These are phyloP conservation scores for Nannochloropsis gaditana DNA, from an alignment of 108 stramenopile genomes.

Conservation along the genomic window DNA sequence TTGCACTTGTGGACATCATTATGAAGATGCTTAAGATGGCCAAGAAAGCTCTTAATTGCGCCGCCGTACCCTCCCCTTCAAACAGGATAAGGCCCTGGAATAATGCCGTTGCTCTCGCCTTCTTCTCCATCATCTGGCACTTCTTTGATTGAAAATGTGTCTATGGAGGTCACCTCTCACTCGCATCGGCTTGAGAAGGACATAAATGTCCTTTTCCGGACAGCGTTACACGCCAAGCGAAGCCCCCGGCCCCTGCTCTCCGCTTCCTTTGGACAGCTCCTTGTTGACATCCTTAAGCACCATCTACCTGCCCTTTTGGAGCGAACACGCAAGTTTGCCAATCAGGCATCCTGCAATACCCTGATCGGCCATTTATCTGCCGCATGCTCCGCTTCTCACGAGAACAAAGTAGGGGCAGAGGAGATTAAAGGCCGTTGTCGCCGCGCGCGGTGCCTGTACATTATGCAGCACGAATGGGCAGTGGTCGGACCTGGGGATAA, in stretches of 20 bases:
- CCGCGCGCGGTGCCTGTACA: background rate
- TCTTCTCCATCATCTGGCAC: no score
- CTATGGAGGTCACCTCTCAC: no score
- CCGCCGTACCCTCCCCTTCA: no score
- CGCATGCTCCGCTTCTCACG: background rate
- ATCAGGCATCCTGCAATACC: background rate
- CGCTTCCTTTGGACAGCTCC: background rate
- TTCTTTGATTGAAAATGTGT: no score
- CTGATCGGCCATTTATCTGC: background rate
- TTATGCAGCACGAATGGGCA: conserved; percentile 2
- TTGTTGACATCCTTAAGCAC: background rate
- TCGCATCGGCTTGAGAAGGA: background rate
- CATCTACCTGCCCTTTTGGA: background rate
- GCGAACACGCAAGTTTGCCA: background rate
- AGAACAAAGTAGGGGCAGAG: background rate
- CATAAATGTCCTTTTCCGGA: background rate
- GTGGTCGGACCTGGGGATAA: background rate
- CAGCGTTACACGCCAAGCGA: background rate
- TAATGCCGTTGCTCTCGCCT: no score
- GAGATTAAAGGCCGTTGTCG: background rate
- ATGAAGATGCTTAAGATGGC: no score
- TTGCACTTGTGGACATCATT: no score
- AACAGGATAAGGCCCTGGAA: no score
- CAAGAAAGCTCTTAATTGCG: no score
- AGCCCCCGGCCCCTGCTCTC: background rate